A percentile compares a stretch with the other conserved stretches of the same genome.
Evolutionary conservation across 306 rosid species (phyloP).

Genomic region (Echinosophora koreensis): DNA sequence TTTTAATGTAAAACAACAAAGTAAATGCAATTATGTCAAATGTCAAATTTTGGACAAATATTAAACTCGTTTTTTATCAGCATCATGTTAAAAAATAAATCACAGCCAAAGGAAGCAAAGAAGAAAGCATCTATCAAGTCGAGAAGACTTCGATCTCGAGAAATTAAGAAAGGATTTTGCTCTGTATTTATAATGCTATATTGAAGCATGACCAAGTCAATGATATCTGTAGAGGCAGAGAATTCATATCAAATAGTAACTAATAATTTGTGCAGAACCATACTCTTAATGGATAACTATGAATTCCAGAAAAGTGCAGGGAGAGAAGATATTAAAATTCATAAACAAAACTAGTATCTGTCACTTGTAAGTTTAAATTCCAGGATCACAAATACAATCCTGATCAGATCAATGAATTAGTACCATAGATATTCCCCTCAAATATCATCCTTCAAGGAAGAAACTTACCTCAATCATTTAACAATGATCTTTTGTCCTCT

Average conservation of each 20-base stretch:
- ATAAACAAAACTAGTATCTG: slow-evolving; percentile 45
- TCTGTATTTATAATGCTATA: not conserved
- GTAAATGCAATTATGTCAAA: slow-evolving; percentile 13
- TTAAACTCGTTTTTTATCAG: not conserved
- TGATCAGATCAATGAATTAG: slow-evolving; percentile 51
- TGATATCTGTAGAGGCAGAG: slow-evolving; percentile 22
- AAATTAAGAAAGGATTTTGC: slow-evolving; percentile 12
- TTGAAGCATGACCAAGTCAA: slow-evolving; percentile 17
- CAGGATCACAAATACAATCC: slow-evolving; percentile 52
- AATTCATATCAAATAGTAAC: slow-evolving; percentile 22
- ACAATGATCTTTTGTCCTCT: slow-evolving; percentile 44
- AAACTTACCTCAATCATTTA: slow-evolving; percentile 49
- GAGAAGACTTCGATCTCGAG: slow-evolving; percentile 11
- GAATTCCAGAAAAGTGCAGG: slow-evolving; percentile 31
- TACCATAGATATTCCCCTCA: slow-evolving; percentile 43
- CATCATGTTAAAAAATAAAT: not conserved
- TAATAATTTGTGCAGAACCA: slow-evolving; percentile 13
- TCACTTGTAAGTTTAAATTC: slow-evolving; percentile 48
- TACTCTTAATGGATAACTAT: slow-evolving; percentile 24
- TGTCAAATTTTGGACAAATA: slow-evolving; percentile 12
- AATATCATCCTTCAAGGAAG: slow-evolving; percentile 51
- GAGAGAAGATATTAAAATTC: slow-evolving; percentile 41
- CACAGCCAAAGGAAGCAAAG: not conserved
- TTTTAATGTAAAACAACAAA: slow-evolving; percentile 12
- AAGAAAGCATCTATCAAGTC: slow-evolving; percentile 16